A percentile compares a stretch with the other conserved stretches of the same genome.
Evolutionary conservation across 176 grass and related monocot genomes (phyloP).

Genomic region (Cenchrus fungigraminus): DNA sequence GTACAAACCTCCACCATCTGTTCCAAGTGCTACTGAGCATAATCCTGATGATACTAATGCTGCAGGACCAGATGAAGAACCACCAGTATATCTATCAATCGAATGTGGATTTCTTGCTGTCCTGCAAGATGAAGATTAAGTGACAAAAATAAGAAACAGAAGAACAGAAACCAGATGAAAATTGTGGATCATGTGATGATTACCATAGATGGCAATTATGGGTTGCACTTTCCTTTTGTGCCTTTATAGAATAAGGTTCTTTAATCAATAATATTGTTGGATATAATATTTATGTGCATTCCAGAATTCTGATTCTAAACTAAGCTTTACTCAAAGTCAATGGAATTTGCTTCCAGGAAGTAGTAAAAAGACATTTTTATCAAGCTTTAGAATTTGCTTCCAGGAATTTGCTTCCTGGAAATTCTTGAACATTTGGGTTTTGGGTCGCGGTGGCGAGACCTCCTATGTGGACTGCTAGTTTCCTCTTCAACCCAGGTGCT

Average conservation of each 20-base stretch:
- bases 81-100: conserved; percentile 93
- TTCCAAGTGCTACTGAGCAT: conserved; percentile 87
- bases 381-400: neutral
- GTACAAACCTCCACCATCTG: conserved; percentile 88
- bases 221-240: neutral
- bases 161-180: conserved; percentile 27
- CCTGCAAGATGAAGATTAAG: conserved; percentile 55
- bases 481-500: too few relatives aligned
- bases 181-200: neutral
- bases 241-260: neutral
- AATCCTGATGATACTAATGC: conserved; percentile 93
- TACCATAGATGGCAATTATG: neutral
- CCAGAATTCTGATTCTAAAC: neutral
- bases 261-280: neutral
- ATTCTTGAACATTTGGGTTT: too few relatives aligned
- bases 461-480: too few relatives aligned
- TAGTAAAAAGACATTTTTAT: neutral
- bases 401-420: too few relatives aligned
- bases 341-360: neutral
- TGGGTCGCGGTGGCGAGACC: too few relatives aligned
- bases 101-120: conserved; percentile 94
- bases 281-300: conserved; percentile 4
- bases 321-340: neutral
- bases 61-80: conserved; percentile 97
- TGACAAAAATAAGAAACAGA: conserved; percentile 9